Base-by-base conservation (phyloP, 306 rosid species). In the Cicer cuneatum region DNA sequence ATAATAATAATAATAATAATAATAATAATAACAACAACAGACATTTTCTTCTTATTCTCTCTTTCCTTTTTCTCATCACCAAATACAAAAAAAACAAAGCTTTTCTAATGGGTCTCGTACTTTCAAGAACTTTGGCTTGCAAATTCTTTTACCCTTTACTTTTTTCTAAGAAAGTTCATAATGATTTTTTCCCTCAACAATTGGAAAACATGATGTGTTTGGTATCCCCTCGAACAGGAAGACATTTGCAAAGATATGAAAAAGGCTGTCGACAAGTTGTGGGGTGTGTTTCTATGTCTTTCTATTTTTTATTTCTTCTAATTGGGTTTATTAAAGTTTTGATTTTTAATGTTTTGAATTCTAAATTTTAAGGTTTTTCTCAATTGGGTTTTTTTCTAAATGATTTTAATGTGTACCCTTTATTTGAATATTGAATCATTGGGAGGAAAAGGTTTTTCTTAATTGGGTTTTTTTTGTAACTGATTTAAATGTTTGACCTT, bases 261-360 rank as follows among this genome's bases (percentile, higher is more conserved):
- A 58, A 79, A 54, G 96, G 90, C 1, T 81, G 77, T 66, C 97
- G 98, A 65, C 94, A 80, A 75, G 98, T 93, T 77, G 98, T 91
- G 0, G 98, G 98, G 98, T 93, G 82, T 18, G 88, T 71, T 53
- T 52, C 14, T 64, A 0, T 47, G 3, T 66, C 41, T 10, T 14
- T 15, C 1, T 70, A 1, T 38, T 12, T 12, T 59, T 40, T 10
- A 8, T 8, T 2, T 11, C 7, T 19, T 47, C 43, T 47, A 1
- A 42, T 51, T 43, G 76, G 61, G 18, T 73, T 48, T 69, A 12
- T 21, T 77, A 37, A 77, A 72, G 54, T 52, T 75, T 5, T 1
- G 21, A 69, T 46, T 66, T 81, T 72, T 71, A 59, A 47, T 48
- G 12, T 15, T 63, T 61, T n/a, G 7, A 52, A 48, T 15, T 71